phyloP scores from a whole-genome alignment of 768 basidiomycete species.

The Tulasnella sp. region DNA sequence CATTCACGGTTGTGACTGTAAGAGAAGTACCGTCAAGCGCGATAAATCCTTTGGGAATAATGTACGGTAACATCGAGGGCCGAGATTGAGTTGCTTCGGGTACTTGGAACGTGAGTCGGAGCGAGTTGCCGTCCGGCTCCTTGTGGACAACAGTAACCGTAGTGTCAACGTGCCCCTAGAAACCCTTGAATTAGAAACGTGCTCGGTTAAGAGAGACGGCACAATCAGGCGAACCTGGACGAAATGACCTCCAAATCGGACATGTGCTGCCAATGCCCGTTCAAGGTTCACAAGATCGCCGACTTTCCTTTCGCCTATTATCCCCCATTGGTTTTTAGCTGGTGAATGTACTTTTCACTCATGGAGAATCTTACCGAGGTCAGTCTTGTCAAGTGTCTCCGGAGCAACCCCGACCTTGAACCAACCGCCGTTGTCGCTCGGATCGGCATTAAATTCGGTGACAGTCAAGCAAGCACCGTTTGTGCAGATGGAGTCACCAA shows the following conservation, averaged over 20 bases:
- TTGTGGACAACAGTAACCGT: constrained; percentile 72
- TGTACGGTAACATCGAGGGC: constrained; percentile 68
- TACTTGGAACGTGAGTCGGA: constrained; percentile 78
- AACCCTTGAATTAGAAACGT: background rate
- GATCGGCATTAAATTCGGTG: constrained; percentile 60
- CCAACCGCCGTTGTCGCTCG: constrained; percentile 58
- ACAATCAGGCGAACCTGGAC: constrained; percentile 66
- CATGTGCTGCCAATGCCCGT: constrained; percentile 89
- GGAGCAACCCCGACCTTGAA: constrained; percentile 96
- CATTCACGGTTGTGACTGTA: constrained; percentile 78
- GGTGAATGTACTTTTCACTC: background rate
- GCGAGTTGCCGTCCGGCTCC: constrained; percentile 76
- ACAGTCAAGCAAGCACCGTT: constrained; percentile 90
- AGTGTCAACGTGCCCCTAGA: constrained; percentile 87
- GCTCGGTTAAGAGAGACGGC: background rate
- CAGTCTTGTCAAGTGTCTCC: constrained; percentile 87
- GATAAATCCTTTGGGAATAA: constrained; percentile 93
- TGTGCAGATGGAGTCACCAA: constrained; percentile 93
- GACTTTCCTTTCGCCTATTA: constrained; percentile 66
- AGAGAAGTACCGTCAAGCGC: constrained; percentile 92
- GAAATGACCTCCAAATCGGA: constrained; percentile 93
- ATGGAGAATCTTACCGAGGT: constrained; percentile 61
- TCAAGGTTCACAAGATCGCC: constrained; percentile 88
- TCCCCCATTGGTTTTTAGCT: background rate
- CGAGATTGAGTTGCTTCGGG: constrained; percentile 54